Evolutionary conservation across 495 filamentous ascomycete genomes (phyloP).

Genomic region (Hypoxylon rickii): DNA sequence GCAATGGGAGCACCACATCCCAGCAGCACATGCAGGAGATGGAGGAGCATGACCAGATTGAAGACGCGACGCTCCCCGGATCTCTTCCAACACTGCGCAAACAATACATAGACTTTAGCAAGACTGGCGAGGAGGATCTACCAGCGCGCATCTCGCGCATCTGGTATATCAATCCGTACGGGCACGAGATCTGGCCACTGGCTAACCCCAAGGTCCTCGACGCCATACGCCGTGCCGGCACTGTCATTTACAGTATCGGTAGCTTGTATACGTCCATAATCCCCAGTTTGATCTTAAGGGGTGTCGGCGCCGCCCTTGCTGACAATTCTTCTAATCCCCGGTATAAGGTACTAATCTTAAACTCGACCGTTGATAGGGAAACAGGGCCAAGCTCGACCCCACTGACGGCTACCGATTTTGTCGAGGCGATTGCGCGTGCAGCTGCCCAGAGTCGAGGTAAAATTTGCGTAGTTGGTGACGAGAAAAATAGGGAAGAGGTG

Average conservation of each 20-base stretch:
- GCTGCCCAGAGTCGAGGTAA: slow-evolving; percentile 47
- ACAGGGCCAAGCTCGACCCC: slow-evolving; percentile 66
- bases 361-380: slow-evolving; percentile 81
- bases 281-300: slow-evolving; percentile 70
- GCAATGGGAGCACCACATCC: slow-evolving; percentile 40
- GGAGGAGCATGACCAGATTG: slow-evolving; percentile 59
- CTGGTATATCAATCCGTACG: slow-evolving; percentile 98
- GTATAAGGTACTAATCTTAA: slow-evolving; percentile 85
- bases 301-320: slow-evolving; percentile 62
- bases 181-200: slow-evolving; percentile 78
- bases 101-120: slow-evolving; percentile 79
- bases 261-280: slow-evolving; percentile 81
- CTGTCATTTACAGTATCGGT: slow-evolving; percentile 88
- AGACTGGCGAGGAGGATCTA: slow-evolving; percentile 66
- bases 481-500: slow-evolving; percentile 32
- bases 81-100: slow-evolving; percentile 77
- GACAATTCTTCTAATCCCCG: slow-evolving; percentile 53
- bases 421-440: slow-evolving; percentile 74
- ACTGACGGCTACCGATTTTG: slow-evolving; percentile 77
- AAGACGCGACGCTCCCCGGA: slow-evolving; percentile 89
- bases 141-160: slow-evolving; percentile 77
- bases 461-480: slow-evolving; percentile 49
- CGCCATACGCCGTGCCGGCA: slow-evolving; percentile 63
- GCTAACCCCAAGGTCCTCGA: slow-evolving; percentile 80
- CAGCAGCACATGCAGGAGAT: slow-evolving; percentile 40